Evolutionary conservation across 345 rosid species (phyloP).

Genomic region (Rhodamnia rubescens): DNA sequence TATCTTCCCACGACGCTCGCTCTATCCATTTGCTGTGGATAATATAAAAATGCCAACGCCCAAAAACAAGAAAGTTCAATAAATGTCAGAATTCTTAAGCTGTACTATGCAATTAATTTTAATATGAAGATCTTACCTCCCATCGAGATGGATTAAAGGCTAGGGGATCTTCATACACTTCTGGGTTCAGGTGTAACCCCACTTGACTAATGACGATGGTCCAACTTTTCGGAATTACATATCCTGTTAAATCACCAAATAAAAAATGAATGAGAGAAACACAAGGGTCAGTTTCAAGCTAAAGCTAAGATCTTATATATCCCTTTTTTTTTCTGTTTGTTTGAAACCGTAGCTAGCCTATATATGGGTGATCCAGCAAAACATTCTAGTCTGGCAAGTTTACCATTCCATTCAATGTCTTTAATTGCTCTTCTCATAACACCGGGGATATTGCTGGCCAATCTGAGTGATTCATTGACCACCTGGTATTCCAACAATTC

Average conservation of each 20-base stretch:
- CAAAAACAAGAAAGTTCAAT: no score
- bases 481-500: slow-evolving; percentile 11
- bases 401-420: slow-evolving; percentile 7
- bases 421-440: slow-evolving; percentile 21
- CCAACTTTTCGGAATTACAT: slow-evolving; percentile 35
- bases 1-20: slow-evolving; percentile 13
- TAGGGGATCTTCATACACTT: slow-evolving; percentile 20
- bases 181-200: slow-evolving; percentile 11
- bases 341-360: no score
- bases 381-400: no score
- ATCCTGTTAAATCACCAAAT: slow-evolving; percentile 5
- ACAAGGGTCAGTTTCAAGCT: no score
- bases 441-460: slow-evolving; percentile 21
- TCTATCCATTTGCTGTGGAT: no score
- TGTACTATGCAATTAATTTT: no score
- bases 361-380: no score
- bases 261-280: no score
- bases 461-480: slow-evolving; percentile 33
- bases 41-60: no score
- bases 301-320: no score
- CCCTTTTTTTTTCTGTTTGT: no score
- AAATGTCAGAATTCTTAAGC: no score
- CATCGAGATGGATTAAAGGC: slow-evolving; percentile 44
- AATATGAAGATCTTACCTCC: slow-evolving; percentile 4
- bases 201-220: slow-evolving; percentile 11